These are phyloP conservation scores for Sporothrix inflata DNA, from an alignment of 2,329 filamentous ascomycete species.

Conservation along the genomic window DNA sequence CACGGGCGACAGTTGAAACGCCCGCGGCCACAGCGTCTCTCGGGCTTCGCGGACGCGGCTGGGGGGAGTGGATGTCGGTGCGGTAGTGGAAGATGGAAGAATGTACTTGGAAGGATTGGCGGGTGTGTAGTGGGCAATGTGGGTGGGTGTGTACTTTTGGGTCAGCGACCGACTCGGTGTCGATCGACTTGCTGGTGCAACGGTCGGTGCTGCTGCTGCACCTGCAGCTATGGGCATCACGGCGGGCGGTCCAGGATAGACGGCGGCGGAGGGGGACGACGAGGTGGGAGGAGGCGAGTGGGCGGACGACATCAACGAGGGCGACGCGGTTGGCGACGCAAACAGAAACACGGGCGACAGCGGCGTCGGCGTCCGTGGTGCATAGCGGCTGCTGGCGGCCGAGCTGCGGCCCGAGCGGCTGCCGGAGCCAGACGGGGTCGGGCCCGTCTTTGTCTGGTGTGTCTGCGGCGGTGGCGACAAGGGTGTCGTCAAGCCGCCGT, in stretches of 20 bases:
- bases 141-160: conserved; percentile 11
- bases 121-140: background rate
- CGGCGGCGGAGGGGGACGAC: background rate
- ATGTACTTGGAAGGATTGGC: background rate
- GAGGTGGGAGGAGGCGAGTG: background rate
- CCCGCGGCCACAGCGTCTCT: conserved; percentile 29
- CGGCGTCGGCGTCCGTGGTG: conserved; percentile 12
- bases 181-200: background rate
- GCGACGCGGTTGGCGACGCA: conserved; percentile 9
- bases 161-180: conserved; percentile 23
- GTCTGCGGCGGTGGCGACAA: conserved; percentile 32
- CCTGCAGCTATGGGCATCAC: conserved; percentile 32
- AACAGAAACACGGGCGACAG: conserved; percentile 26
- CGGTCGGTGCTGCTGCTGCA: background rate
- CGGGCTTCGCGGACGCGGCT: conserved; percentile 15
- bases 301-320: conserved; percentile 8
- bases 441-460: conserved; percentile 24
- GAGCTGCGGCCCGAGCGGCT: conserved; percentile 3
- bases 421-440: background rate
- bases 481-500: conserved; percentile 26
- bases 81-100: background rate
- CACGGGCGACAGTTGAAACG: conserved; percentile 30
- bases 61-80: background rate
- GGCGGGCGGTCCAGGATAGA: conserved; percentile 28
- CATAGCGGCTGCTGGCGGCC: conserved; percentile 20